Percentiles rank a stretch among this genome's conserved stretches.
phyloP scores from a whole-genome alignment of 73 alveolate species.

The Paramecium caudatum region DNA sequence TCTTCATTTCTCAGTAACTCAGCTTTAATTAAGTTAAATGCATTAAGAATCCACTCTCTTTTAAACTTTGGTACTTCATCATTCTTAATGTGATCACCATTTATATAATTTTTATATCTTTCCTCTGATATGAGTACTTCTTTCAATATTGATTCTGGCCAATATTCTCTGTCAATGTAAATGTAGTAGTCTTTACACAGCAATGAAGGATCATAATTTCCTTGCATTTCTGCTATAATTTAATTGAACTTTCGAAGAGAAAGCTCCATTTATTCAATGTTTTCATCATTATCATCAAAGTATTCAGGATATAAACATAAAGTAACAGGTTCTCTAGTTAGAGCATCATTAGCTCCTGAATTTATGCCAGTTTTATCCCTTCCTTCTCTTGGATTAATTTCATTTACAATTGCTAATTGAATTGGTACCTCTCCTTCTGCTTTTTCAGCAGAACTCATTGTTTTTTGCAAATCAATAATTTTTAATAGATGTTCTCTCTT shows the following conservation, averaged over 20 bases:
- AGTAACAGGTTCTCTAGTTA: conserved; percentile 83
- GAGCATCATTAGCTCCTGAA: conserved; percentile 84
- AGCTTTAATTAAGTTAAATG: conserved; percentile 85
- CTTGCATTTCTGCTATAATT: conserved; percentile 69
- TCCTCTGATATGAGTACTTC: conserved; percentile 84
- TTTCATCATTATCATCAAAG: conserved; percentile 79
- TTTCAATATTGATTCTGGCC: conserved; percentile 88
- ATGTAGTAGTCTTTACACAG: conserved; percentile 83
- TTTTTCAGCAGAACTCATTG: conserved; percentile 80
- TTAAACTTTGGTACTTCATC: conserved; percentile 92
- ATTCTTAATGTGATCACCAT: conserved; percentile 87
- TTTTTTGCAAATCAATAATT: conserved; percentile 88
- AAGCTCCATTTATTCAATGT: conserved; percentile 76
- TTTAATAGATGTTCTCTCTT: conserved; percentile 92
- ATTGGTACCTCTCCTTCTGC: conserved; percentile 76
- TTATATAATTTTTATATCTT: conserved; percentile 91
- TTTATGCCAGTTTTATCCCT: conserved; percentile 82
- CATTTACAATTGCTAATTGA: conserved; percentile 82
- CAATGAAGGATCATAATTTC: conserved; percentile 88
- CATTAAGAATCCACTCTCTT: conserved; percentile 91
- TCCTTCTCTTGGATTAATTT: conserved; percentile 81
- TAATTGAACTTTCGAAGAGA: conserved; percentile 66
- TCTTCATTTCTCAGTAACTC: conserved; percentile 78
- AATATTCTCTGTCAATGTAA: conserved; percentile 81
- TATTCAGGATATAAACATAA: conserved; percentile 86